A percentile compares a stretch with the other conserved stretches of the same genome.
phyloP scores from a whole-genome alignment of 169 alveolate species.

The Amoebophrya sp. region DNA sequence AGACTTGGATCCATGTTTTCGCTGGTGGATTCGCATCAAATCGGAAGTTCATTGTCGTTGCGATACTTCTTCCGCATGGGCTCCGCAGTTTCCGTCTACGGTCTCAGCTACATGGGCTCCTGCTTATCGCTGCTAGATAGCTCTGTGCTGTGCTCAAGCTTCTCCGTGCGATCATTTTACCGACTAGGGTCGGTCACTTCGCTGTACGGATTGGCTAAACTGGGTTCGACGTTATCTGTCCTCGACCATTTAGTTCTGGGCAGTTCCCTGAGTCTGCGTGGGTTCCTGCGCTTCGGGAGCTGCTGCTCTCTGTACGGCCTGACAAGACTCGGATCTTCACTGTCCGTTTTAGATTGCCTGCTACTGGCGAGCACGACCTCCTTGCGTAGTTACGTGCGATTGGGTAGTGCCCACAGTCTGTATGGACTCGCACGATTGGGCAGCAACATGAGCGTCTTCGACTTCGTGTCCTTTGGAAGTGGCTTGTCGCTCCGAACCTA shows the following conservation, averaged over 20 bases:
- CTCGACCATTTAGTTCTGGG: not conserved
- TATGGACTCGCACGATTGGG: not conserved
- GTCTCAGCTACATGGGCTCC: not conserved
- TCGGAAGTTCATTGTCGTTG: not conserved
- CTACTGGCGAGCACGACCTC: not conserved
- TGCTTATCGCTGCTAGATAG: not conserved
- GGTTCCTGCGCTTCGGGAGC: conserved; percentile 11
- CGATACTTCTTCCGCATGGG: not conserved
- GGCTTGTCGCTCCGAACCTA: not conserved
- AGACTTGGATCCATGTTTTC: not conserved
- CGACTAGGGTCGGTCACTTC: not conserved
- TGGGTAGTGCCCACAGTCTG: conserved; percentile 2
- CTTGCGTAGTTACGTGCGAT: not conserved
- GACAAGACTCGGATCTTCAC: not conserved
- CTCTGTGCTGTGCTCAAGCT: not conserved
- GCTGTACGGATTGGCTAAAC: not conserved
- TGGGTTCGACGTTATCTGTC: not conserved
- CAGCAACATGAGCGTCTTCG: not conserved
- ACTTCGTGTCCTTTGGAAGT: not conserved
- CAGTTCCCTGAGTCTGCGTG: not conserved
- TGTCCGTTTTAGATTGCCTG: not conserved
- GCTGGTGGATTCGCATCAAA: not conserved
- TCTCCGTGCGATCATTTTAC: not conserved
- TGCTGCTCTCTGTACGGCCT: not conserved
- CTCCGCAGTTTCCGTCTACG: not conserved